Evolutionary conservation across 2,329 filamentous ascomycete species (phyloP), one percentile per base, ranked within the genome.

Genomic region (Plenodomus tracheiphilus): DNA sequence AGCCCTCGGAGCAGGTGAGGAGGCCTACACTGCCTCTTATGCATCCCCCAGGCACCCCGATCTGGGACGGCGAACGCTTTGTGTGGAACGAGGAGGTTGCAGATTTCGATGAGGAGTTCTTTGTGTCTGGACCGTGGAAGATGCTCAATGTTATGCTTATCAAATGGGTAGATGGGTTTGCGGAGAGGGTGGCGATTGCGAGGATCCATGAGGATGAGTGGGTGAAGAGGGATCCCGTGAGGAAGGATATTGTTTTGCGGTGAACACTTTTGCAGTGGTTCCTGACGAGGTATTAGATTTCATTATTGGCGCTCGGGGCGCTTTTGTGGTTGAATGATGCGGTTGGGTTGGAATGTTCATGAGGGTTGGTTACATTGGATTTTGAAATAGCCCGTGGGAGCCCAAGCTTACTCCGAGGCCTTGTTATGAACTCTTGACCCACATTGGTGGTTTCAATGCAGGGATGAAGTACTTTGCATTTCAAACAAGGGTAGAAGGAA

Each of bases 131-230:
- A 3, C 58, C 62, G 17, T 71, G 67, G 67, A 65, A 60, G 32
- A 60, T 69, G 66, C 46, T 68, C 5, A 71, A 70, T 46, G 65
- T 70, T 6, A 62, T 71, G 59, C 42, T 71, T 32, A 61, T 71
- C 8, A 58, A 62, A 37, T 68, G 64, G 64, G 56, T 61, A 18
- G 61, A 59, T 8, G 58, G 54, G 15, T 37, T 51, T 28, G 61
- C 64, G 2, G 62, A 68, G 43, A 46, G 68, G 9, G 62, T 70
- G 2, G 67, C 66, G 8, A 51, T 71, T 35, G 68, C 55, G 15
- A 51, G 66, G 45, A 68, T 71, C 20, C 68, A 71, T 17, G 65
- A 70, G 47, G 60, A 66, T 43, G 68, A 53, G 1, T 71, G 68
- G 68, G 40, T 39, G 15, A 41, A 49, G 38, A 35, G 46, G 18